A percentile compares a stretch with the other conserved stretches of the same genome.
phyloP scores from a whole-genome alignment of 192 early-diverging fungal species.

The Dissophora globulifera region DNA sequence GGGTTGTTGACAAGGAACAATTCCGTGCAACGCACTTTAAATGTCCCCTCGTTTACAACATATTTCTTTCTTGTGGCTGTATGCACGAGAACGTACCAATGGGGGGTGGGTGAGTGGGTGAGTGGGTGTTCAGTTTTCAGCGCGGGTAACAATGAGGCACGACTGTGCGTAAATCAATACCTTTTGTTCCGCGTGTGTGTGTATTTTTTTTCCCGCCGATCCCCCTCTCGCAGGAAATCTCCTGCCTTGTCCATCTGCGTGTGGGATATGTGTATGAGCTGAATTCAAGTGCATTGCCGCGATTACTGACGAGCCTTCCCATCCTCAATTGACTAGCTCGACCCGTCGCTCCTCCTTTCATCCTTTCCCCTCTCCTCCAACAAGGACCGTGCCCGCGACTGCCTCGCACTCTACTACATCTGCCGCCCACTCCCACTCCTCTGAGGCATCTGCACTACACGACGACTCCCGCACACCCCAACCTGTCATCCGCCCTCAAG shows the following conservation, averaged over 20 bases:
- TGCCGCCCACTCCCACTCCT: not conserved
- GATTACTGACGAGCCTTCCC: conserved; percentile 10
- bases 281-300: too few relatives aligned
- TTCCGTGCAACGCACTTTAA: conserved; percentile 14
- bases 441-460: conserved; percentile 8
- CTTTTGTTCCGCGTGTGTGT: not conserved
- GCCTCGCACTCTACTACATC: conserved; percentile 1
- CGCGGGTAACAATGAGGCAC: too few relatives aligned
- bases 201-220: conserved; percentile 37
- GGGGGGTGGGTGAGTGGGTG: not conserved
- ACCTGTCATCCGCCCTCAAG: conserved; percentile 12
- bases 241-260: conserved; percentile 20
- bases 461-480: conserved; percentile 5
- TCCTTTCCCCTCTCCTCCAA: conserved; percentile 46
- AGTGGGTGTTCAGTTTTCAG: too few relatives aligned
- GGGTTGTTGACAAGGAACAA: not conserved
- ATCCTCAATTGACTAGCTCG: conserved; percentile 9
- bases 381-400: conserved; percentile 12
- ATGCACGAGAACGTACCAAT: not conserved
- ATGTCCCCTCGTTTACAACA: conserved; percentile 21
- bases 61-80: not conserved
- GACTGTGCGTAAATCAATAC: too few relatives aligned
- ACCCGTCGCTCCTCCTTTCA: conserved; percentile 28
- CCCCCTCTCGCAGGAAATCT: conserved; percentile 14
- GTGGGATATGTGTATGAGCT: too few relatives aligned